A percentile compares a stretch with the other conserved stretches of the same genome.
phyloP scores from a whole-genome alignment of 768 basidiomycete genomes.

The Tulasnella sp. region DNA sequence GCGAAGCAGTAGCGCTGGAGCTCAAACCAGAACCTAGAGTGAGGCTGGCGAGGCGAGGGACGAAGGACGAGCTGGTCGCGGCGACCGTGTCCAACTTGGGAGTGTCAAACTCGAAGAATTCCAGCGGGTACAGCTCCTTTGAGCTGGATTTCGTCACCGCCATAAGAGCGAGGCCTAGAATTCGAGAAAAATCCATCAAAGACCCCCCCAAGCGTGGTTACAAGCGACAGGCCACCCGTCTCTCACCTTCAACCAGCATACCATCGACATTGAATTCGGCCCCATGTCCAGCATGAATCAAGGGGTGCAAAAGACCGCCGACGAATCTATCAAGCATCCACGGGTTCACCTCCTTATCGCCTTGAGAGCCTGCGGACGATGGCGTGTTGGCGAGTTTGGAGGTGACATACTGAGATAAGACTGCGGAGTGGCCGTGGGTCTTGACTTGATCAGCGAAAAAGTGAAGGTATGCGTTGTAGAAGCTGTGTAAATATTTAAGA shows the following conservation, averaged over 20 bases:
- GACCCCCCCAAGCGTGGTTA: too few relatives aligned
- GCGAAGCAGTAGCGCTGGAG: background rate
- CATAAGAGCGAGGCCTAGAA: conserved; percentile 1
- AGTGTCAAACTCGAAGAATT: conserved; percentile 5
- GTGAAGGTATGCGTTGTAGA: conserved; percentile 44
- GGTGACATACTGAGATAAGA: conserved; percentile 55
- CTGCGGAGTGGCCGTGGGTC: conserved; percentile 33
- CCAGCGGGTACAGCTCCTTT: background rate
- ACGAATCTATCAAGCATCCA: conserved; percentile 18
- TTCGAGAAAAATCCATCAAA: background rate
- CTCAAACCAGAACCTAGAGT: background rate
- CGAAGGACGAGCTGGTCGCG: background rate
- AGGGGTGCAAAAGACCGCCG: conserved; percentile 7
- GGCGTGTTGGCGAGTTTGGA: conserved; percentile 39
- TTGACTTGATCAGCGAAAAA: conserved; percentile 39
- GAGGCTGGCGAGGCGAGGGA: background rate
- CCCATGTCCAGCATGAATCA: conserved; percentile 14
- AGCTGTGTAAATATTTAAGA: conserved; percentile 31
- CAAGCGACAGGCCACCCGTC: background rate
- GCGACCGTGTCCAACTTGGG: too few relatives aligned
- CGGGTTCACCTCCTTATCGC: conserved; percentile 24
- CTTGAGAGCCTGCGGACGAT: conserved; percentile 6
- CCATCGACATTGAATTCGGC: conserved; percentile 12
- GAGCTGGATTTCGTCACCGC: background rate
- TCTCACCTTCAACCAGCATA: conserved; percentile 12